A percentile compares a stretch with the other conserved stretches of the same genome.
These are phyloP conservation scores for Bacidia gigantensis DNA, from an alignment of 495 filamentous ascomycete genomes.

Conservation along the genomic window DNA sequence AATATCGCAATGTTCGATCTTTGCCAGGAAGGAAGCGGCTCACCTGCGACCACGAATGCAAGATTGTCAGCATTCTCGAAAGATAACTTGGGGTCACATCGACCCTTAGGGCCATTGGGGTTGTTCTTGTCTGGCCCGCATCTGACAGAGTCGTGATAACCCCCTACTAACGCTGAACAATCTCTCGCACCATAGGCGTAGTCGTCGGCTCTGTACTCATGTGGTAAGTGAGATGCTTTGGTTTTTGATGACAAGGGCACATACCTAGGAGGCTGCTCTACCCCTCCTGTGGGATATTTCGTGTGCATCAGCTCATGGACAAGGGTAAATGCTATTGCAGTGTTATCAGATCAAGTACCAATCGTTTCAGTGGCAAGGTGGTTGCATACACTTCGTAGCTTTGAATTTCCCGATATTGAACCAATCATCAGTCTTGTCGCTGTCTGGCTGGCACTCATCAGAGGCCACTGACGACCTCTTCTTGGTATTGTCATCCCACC, in stretches of 20 bases:
- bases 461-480: background rate
- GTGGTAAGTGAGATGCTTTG: background rate
- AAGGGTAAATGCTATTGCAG: background rate
- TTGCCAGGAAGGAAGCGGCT: too few species aligned
- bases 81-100: background rate
- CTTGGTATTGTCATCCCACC: background rate
- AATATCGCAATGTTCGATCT: too few species aligned
- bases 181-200: background rate
- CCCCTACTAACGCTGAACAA: background rate
- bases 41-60: background rate
- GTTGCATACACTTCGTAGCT: background rate
- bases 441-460: background rate
- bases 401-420: background rate
- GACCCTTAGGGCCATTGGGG: background rate
- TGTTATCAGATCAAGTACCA: background rate
- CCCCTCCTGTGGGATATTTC: background rate
- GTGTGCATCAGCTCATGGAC: background rate
- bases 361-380: background rate
- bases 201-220: background rate
- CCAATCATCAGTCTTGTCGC: background rate
- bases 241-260: background rate
- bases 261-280: background rate
- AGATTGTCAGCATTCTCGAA: background rate
- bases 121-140: background rate
- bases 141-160: background rate